Evolutionary conservation across 305 asterid species (phyloP).

Genomic region (Caryopteris hybrid): DNA sequence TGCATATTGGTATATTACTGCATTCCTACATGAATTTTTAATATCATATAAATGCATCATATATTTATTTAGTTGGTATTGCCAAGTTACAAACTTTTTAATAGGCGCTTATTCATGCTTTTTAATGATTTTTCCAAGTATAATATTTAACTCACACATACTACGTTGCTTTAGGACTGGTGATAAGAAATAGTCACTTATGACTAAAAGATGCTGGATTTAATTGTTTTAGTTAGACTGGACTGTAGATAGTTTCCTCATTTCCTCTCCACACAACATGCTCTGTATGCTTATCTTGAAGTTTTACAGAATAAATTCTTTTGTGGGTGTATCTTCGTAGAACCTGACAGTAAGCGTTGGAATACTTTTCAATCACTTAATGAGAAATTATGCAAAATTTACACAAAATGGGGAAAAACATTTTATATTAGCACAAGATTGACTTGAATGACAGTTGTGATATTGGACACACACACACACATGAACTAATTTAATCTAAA

Average conservation of each 20-base stretch:
- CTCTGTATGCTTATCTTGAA: too few species aligned
- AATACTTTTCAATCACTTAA: too few species aligned
- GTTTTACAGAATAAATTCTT: too few species aligned
- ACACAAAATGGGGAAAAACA: too few species aligned
- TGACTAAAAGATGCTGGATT: neutral
- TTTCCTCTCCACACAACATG: neutral
- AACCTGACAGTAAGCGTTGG: too few species aligned
- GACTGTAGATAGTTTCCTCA: neutral
- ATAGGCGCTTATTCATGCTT: neutral
- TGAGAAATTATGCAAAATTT: too few species aligned
- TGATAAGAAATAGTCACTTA: neutral
- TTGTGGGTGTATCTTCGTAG: too few species aligned
- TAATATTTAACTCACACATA: neutral
- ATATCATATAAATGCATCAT: neutral
- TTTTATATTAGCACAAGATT: too few species aligned
- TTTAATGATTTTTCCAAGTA: too few species aligned
- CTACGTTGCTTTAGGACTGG: neutral
- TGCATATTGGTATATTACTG: neutral
- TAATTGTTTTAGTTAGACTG: neutral
- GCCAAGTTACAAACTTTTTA: neutral
- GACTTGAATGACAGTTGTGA: too few species aligned
- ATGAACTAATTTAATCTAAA: too few species aligned
- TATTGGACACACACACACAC: too few species aligned
- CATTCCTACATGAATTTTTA: neutral
- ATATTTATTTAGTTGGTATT: neutral